Percentiles rank a stretch among this genome's conserved stretches.
Conservation (phyloP, 768 basidiomycete genomes). For the Boletus vinaceobasis region DNA sequence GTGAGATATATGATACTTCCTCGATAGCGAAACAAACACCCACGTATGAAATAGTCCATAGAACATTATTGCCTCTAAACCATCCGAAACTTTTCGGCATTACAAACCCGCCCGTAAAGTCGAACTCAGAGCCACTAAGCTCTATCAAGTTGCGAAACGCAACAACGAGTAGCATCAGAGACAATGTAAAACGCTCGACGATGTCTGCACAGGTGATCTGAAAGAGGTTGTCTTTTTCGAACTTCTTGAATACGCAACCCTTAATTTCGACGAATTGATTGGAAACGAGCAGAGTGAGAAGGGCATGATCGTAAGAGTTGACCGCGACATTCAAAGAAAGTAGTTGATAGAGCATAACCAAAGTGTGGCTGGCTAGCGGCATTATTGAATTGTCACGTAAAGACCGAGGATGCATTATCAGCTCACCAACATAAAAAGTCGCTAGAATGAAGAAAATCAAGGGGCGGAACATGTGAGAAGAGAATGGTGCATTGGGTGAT, state of each 20-base stretch:
- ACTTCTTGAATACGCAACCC: slow-evolving; percentile 98
- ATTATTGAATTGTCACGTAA: not conserved
- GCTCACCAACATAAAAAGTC: slow-evolving; percentile 75
- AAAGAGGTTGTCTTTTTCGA: slow-evolving; percentile 97
- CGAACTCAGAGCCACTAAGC: slow-evolving; percentile 84
- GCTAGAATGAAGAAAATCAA: slow-evolving; percentile 82
- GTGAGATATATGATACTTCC: not conserved
- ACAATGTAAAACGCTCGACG: slow-evolving; percentile 92
- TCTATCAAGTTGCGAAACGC: slow-evolving; percentile 95
- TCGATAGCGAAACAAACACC: slow-evolving; percentile 25
- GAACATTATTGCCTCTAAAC: slow-evolving; percentile 71
- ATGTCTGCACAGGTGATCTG: slow-evolving; percentile 99
- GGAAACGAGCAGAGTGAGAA: slow-evolving; percentile 89
- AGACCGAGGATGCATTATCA: not conserved
- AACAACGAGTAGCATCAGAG: slow-evolving; percentile 86
- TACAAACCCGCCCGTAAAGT: slow-evolving; percentile 65
- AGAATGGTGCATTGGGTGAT: slow-evolving; percentile 58
- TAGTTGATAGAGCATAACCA: slow-evolving; percentile 96
- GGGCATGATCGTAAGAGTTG: slow-evolving; percentile 95
- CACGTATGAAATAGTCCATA: slow-evolving; percentile 90
- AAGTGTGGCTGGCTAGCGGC: slow-evolving; percentile 70
- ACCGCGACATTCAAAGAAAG: slow-evolving; percentile 95
- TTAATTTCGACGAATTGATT: slow-evolving; percentile 99
- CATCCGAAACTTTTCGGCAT: slow-evolving; percentile 84
- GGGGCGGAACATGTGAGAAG: slow-evolving; percentile 69